Conservation (phyloP, 2,329 filamentous ascomycete genomes). For the Didymella keratinophila region DNA sequence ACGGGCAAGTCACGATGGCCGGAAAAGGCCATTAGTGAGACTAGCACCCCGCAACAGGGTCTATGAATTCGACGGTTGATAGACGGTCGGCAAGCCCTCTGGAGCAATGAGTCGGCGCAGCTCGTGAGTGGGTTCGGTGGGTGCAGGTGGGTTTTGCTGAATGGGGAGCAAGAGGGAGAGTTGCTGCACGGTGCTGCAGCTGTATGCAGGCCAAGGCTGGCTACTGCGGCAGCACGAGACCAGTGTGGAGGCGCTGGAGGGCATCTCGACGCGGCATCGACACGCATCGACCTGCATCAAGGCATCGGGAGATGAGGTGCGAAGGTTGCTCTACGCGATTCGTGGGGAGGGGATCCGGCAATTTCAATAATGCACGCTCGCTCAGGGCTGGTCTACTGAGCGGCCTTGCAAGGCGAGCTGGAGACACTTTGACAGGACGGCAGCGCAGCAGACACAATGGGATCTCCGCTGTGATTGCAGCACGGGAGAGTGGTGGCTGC, state of each 20-base stretch:
- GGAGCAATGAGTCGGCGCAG: constrained; percentile 5
- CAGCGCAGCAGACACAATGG: constrained; percentile 8
- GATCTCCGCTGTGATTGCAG: constrained; percentile 11
- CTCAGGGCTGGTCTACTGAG: constrained; percentile 1
- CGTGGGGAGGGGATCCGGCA: constrained; percentile 18
- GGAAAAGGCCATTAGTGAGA: constrained; percentile 5
- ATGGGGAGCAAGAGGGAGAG: not conserved
- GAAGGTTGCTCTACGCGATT: constrained; percentile 11
- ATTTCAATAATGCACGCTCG: constrained; percentile 8
- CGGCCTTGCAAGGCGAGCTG: not conserved
- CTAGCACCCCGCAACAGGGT: constrained; percentile 20
- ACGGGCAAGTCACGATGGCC: constrained; percentile 10
- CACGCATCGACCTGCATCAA: constrained; percentile 8
- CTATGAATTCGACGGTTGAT: constrained; percentile 1
- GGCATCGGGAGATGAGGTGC: constrained; percentile 15
- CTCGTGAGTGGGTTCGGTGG: not conserved
- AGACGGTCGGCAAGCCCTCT: constrained; percentile 3
- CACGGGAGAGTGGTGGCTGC: constrained; percentile 17
- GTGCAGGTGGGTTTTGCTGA: not conserved
- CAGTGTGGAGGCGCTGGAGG: constrained; percentile 14
- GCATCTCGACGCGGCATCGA: constrained; percentile 18
- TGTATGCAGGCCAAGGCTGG: constrained; percentile 12
- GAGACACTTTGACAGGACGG: not conserved
- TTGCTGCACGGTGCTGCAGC: constrained; percentile 7
- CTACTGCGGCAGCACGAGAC: constrained; percentile 14